phyloP scores from a whole-genome alignment of 768 basidiomycete genomes.

The Kwoniella newhampshirensis region DNA sequence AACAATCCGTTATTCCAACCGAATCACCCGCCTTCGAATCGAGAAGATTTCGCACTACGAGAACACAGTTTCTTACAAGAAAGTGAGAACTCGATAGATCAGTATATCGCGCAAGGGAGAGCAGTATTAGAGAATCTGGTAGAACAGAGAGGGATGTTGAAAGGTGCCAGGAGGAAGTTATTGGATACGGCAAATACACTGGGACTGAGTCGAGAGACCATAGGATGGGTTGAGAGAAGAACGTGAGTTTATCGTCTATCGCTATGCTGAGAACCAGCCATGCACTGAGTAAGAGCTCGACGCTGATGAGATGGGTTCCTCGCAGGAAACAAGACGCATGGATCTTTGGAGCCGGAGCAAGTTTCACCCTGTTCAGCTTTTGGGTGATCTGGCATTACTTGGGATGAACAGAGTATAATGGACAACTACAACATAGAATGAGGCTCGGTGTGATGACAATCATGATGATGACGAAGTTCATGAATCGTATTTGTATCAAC shows the following conservation, averaged over 20 bases:
- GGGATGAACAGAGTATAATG: constrained; percentile 53
- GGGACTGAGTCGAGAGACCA: constrained; percentile 88
- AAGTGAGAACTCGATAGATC: constrained; percentile 77
- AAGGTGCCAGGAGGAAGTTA: constrained; percentile 79
- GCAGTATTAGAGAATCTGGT: constrained; percentile 88
- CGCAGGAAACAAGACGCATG: constrained; percentile 89
- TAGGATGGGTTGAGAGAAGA: constrained; percentile 93
- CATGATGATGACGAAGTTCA: too few species aligned
- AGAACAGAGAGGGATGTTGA: constrained; percentile 88
- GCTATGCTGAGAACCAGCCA: background rate
- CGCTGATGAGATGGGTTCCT: constrained; percentile 1
- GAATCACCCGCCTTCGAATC: constrained; percentile 59
- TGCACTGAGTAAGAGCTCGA: background rate
- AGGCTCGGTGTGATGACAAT: too few species aligned
- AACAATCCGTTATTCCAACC: constrained; percentile 56
- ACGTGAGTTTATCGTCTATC: constrained; percentile 61
- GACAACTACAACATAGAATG: background rate
- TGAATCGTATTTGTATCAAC: too few species aligned
- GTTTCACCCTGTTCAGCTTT: constrained; percentile 89
- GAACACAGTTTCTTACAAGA: constrained; percentile 88
- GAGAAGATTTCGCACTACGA: constrained; percentile 75
- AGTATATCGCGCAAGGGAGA: constrained; percentile 86
- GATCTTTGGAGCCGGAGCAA: constrained; percentile 80
- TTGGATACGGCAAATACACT: constrained; percentile 90
- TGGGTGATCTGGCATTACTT: constrained; percentile 89